A percentile compares a stretch with the other conserved stretches of the same genome.
phyloP scores from a whole-genome alignment of 441 rosid species.

The Viola pubescens region DNA sequence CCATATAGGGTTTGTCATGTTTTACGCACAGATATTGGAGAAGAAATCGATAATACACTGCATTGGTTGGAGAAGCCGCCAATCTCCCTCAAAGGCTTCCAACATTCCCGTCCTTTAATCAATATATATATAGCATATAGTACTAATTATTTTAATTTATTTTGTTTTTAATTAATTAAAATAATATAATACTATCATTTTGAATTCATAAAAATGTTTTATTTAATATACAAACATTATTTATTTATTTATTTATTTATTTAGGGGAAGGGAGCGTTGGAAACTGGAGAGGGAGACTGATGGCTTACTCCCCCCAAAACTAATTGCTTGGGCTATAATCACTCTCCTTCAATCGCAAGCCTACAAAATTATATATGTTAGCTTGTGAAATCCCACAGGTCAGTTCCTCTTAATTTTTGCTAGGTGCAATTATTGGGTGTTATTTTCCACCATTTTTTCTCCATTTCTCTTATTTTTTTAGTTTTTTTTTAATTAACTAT shows the following conservation, averaged over 20 bases:
- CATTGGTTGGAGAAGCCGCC: constrained; percentile 24
- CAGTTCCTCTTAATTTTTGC: no score
- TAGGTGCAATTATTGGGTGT: no score
- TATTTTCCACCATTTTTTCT: no score
- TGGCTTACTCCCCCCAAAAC: constrained; percentile 16
- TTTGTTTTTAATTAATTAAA: background rate
- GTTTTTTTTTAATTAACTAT: no score
- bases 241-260: background rate
- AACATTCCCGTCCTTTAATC: constrained; percentile 1
- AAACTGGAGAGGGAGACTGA: constrained; percentile 9
- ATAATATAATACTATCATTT: no score
- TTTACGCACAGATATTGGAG: background rate
- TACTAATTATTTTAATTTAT: background rate
- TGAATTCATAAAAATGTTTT: background rate
- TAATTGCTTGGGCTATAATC: background rate
- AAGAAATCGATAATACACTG: background rate
- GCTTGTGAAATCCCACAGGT: background rate
- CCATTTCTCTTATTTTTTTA: no score
- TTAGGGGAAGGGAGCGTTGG: constrained; percentile 13
- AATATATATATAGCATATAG: background rate
- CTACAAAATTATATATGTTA: background rate
- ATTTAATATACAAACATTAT: no score
- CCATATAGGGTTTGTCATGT: background rate
- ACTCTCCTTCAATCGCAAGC: background rate
- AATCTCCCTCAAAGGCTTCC: constrained; percentile 38